Conservation (phyloP, 2,329 filamentous ascomycete genomes). For the Rugonectria rugulosa region DNA sequence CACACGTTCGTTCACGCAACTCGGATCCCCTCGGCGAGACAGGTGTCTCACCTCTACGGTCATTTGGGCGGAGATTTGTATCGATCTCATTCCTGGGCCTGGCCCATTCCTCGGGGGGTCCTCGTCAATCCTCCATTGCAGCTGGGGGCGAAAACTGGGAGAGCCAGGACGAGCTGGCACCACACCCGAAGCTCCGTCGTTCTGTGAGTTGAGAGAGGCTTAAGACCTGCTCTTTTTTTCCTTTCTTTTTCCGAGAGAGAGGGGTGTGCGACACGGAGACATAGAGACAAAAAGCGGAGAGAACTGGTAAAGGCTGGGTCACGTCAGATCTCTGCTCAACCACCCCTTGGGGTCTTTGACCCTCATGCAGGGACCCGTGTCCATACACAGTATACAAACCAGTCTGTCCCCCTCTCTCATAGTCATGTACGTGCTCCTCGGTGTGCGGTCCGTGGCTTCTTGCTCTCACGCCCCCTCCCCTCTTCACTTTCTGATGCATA, state of each 20-base stretch:
- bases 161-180: slow-evolving; percentile 17
- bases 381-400: not conserved
- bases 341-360: slow-evolving; percentile 33
- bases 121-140: slow-evolving; percentile 25
- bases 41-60: slow-evolving; percentile 40
- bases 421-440: no score
- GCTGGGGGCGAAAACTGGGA: slow-evolving; percentile 32
- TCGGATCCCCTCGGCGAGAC: slow-evolving; percentile 36
- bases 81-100: slow-evolving; percentile 34
- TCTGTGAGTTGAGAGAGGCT: slow-evolving; percentile 4
- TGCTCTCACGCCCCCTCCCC: not conserved
- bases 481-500: not conserved
- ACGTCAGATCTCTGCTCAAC: slow-evolving; percentile 2
- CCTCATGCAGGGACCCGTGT: slow-evolving; percentile 36
- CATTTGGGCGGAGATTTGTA: slow-evolving; percentile 38
- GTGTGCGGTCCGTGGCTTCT: not conserved
- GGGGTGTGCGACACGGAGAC: not conserved
- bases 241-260: not conserved
- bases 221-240: not conserved
- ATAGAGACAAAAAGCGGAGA: slow-evolving; percentile 15
- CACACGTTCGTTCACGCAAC: slow-evolving; percentile 23
- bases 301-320: slow-evolving; percentile 17
- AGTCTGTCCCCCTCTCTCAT: not conserved
- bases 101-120: slow-evolving; percentile 32
- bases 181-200: slow-evolving; percentile 17